Evolutionary conservation across 2,329 filamentous ascomycete genomes (phyloP).

Genomic region (Claviceps sorghi): DNA sequence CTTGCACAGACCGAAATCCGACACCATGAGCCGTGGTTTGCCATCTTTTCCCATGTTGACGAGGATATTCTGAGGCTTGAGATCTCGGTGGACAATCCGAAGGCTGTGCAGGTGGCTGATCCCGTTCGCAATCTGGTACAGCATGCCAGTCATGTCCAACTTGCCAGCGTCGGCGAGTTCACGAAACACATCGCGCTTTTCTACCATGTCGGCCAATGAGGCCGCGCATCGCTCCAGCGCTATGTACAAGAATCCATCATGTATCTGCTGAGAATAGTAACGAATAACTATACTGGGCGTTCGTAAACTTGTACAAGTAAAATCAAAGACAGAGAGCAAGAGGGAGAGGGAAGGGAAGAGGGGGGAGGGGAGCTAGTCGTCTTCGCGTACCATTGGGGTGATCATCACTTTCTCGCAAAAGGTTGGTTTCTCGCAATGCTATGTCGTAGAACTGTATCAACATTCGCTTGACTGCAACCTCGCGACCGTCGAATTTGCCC

Average conservation of each 20-base stretch:
- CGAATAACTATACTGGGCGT: slow-evolving; percentile 57
- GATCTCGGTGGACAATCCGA: slow-evolving; percentile 88
- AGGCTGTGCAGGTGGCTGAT: slow-evolving; percentile 79
- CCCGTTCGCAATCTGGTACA: slow-evolving; percentile 82
- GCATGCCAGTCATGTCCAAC: slow-evolving; percentile 59
- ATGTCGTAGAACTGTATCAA: slow-evolving; percentile 91
- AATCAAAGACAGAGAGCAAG: background rate
- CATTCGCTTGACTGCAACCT: slow-evolving; percentile 95
- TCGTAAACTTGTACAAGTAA: background rate
- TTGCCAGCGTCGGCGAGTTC: slow-evolving; percentile 59
- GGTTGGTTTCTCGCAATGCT: slow-evolving; percentile 80
- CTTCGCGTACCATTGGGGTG: slow-evolving; percentile 61
- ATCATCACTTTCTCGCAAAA: slow-evolving; percentile 85
- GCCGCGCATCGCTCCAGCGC: slow-evolving; percentile 88
- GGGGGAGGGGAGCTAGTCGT: background rate
- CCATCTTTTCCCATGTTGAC: slow-evolving; percentile 59
- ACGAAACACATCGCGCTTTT: slow-evolving; percentile 53
- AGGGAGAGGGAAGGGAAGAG: no score
- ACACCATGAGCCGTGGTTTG: slow-evolving; percentile 76
- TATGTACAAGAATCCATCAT: slow-evolving; percentile 87
- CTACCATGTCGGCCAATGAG: slow-evolving; percentile 80
- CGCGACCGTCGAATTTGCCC: slow-evolving; percentile 83
- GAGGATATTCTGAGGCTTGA: slow-evolving; percentile 96
- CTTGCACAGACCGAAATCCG: slow-evolving; percentile 95
- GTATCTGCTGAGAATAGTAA: slow-evolving; percentile 84